Base-by-base conservation (phyloP, 1,284 basidiomycete genomes). In the Ustilago tritici region DNA sequence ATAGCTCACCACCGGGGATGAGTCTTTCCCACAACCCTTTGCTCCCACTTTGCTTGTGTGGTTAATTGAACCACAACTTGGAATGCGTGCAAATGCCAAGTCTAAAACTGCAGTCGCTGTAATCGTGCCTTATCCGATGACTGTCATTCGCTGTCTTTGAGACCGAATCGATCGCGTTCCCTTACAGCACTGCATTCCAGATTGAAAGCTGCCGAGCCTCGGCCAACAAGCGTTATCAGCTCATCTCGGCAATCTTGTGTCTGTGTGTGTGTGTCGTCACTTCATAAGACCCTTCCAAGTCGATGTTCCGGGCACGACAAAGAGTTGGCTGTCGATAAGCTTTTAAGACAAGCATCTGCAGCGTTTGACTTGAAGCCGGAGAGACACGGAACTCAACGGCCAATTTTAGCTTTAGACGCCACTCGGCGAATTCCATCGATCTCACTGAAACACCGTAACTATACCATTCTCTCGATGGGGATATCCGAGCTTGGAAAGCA, bases 61-160 rank as follows among this genome's bases (percentile, higher is more conserved):
- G 23, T 28, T 28, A 54, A 36, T 4, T 14, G 31, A 32, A 50
- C 31, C 28, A 50, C 31, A 34, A 50, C 23, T 17, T 4, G 31
- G 1, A 32, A 50, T 17, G 35, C 34, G 19, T 17, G 35, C 34
- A 19, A 34, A 54, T 46, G 23, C 49, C 49, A 32, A 50, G 28
- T 31, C n/a, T 32, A 14, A 31, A 32, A 19, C 34, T 50, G n/a
- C 43, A 46, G n/a, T 46, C 17, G 40, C 14, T 17, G 50, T 34
- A 5, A 19, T 19, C 38, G 19, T 41, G 54, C 19, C 54, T 56
- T 43, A 56, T 56, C 54, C 54, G 54, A 35, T 43, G 36, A 32
- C 38, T 55, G 61, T 38, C 36, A 41, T 56, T 43, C 50, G 49
- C 46, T 31, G 50, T 15, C 36, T 17, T 7, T 6, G 31, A 28